Percentiles rank a stretch among this genome's conserved stretches.
Conservation (phyloP, 2,329 filamentous ascomycete genomes). For the Aphanoascus verrucosus region DNA sequence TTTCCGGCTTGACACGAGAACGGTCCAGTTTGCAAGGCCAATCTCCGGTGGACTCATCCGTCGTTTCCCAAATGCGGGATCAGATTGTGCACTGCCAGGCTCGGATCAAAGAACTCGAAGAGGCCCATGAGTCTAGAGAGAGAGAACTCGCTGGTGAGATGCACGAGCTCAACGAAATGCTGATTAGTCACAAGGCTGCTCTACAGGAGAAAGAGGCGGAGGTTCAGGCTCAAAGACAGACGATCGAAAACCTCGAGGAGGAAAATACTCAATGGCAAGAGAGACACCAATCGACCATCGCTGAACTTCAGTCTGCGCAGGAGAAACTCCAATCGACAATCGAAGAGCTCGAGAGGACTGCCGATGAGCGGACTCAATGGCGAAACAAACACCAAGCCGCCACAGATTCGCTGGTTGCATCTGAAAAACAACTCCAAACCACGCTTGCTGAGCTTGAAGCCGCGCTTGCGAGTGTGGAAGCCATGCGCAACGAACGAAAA, state of each 20-base stretch:
- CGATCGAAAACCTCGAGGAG: conserved; percentile 55
- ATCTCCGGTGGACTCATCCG: conserved; percentile 79
- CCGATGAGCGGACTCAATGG: conserved; percentile 48
- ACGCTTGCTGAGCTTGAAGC: conserved; percentile 65
- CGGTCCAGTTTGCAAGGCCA: conserved; percentile 73
- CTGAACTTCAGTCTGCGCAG: conserved; percentile 61
- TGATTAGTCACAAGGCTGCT: conserved; percentile 29
- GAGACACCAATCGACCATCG: conserved; percentile 61
- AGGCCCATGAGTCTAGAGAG: conserved; percentile 62
- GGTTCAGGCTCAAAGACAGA: conserved; percentile 37
- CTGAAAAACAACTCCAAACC: conserved; percentile 59
- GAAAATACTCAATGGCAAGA: conserved; percentile 62
- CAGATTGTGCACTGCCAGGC: conserved; percentile 80
- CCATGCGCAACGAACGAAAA: conserved; percentile 35
- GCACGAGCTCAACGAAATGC: conserved; percentile 51
- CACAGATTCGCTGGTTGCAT: conserved; percentile 58
- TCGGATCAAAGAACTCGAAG: conserved; percentile 62
- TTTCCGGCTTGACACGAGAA: conserved; percentile 85
- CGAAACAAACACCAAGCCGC: conserved; percentile 63
- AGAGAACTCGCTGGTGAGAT: conserved; percentile 63
- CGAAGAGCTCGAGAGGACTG: conserved; percentile 56
- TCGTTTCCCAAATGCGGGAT: conserved; percentile 75
- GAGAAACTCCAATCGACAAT: conserved; percentile 61
- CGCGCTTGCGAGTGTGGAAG: conserved; percentile 46
- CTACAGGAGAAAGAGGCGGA: conserved; percentile 21